Evolutionary conservation across 257 asterid species (phyloP), one percentile per base, ranked within the genome.

Genomic region (Solanum gracilifrons): DNA sequence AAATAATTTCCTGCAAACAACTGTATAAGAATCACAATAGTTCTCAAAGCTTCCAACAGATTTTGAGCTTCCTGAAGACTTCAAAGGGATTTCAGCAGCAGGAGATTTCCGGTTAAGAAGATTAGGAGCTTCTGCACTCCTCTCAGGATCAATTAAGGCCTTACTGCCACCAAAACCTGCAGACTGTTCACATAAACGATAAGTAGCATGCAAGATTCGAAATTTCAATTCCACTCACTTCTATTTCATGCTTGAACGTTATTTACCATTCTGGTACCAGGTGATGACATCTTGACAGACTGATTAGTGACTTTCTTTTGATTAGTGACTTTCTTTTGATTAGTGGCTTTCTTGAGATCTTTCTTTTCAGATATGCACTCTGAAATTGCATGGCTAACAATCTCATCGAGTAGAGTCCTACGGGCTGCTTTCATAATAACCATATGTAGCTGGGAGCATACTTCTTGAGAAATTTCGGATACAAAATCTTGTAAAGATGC

Each of bases 361-460:
- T 92, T 95, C 93, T 91, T 95, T 85, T 86, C 86, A 86, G 93
- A 90, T 86, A 93, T 87, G 90, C 90, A 92, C 69, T 95, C 98
- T 71, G 94, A 88, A 71, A 96, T 95, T 90, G 93, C 89, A 90
- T 88, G 90, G 68, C 97, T 89, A 69, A 95, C 94, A 87, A 97
- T 95, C 93, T 95, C 99, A 90, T 97, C 98, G 36, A 97, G 94
- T 79, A 95, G 84, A 90, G 93, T 90, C 86, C 97, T 95, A 25
- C 95, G 97, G 89, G 99, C 97, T 46, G 99, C 89, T 92, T 91
- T 97, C 97, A 97, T 95, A 90, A 97, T 92, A 86, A 95, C 96
- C 10, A 43, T 64, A 88, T 95, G 95, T 83, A 97, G 98, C 88
- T 97, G 98, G 33, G 91, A 90, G 87, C 95, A 95, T 92, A 95